Base-by-base conservation (phyloP, 768 basidiomycete species). In the Trametes punicea region DNA sequence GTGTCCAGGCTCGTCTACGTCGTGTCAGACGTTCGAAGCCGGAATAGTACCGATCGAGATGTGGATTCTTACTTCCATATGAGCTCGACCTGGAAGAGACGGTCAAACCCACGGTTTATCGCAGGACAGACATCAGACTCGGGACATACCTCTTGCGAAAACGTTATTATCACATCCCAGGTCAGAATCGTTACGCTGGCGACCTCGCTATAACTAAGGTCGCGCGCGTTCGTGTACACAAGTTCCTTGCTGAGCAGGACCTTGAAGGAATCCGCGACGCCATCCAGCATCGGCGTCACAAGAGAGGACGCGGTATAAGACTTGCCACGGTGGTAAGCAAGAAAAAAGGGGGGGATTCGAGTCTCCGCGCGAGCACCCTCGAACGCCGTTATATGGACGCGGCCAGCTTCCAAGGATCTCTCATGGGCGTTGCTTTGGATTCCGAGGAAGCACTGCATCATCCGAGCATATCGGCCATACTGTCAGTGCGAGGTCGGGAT, bases 21-120 rank as follows among this genome's bases (percentile, higher is more conserved):
- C 26, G 39, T 10, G n/a, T n/a, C 33, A 45, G 18, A 6, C 7
- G 5, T 7, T 20, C 6, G 9, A 21, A 16, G 8, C 5, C 10
- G 15, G 3, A 8, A 18, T 1, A n/a, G n/a, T n/a, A n/a, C n/a
- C n/a, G n/a, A n/a, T 26, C 33, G 5, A 16, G 46, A 26, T 13
- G 9, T 20, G 30, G 9, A 11, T 9, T 45, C 64, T 46, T 34
- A 65, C 66, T 31, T 51, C 66, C 66, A 67, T 10, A 67, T 63
- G 33, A 57, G 47, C 16, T 67, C 64, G 4, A 65, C 55, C 66
- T 67, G 38, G 15, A 31, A 20, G 13, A 4, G 27, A 47, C 53
- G n/a, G n/a, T n/a, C n/a, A n/a, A n/a, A n/a, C n/a, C n/a, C n/a
- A n/a, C n/a, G n/a, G n/a, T n/a, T n/a, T n/a, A n/a, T n/a, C n/a